Evolutionary conservation across 768 basidiomycete species (phyloP).

Genomic region (Rhodotorula graminis): DNA sequence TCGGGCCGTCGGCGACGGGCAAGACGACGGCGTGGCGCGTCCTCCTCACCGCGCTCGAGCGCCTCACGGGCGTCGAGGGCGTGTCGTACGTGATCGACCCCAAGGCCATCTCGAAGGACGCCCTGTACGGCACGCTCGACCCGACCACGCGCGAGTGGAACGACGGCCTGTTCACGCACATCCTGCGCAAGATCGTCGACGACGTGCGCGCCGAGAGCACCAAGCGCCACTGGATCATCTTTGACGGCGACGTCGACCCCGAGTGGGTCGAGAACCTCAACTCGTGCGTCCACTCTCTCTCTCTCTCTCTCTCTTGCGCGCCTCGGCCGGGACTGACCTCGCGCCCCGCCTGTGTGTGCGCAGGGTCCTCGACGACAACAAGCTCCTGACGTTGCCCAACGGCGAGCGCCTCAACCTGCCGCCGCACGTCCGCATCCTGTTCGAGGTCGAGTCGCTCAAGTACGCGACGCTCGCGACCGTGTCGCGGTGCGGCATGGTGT

Average conservation of each 20-base stretch:
- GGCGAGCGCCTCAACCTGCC: constrained; percentile 96
- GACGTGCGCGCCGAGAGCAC: constrained; percentile 95
- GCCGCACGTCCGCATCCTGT: constrained; percentile 96
- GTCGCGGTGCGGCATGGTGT: constrained; percentile 99
- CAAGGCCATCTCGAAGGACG: constrained; percentile 98
- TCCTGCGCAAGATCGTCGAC: constrained; percentile 94
- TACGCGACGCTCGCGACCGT: constrained; percentile 97
- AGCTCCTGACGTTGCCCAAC: constrained; percentile 90
- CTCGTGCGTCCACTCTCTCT: constrained; percentile 58
- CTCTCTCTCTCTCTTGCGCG: not conserved
- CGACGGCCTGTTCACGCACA: constrained; percentile 95
- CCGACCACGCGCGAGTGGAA: constrained; percentile 98
- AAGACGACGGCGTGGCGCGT: constrained; percentile 98
- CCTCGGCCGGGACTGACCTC: not conserved
- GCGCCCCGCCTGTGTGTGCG: not conserved
- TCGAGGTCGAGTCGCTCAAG: constrained; percentile 94
- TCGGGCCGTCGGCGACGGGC: constrained; percentile 91
- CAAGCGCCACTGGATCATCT: constrained; percentile 98
- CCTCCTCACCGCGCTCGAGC: constrained; percentile 79
- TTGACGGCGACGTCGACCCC: constrained; percentile 98
- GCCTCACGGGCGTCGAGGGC: constrained; percentile 86
- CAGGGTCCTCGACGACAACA: constrained; percentile 98
- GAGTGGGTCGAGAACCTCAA: constrained; percentile 99
- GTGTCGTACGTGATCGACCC: constrained; percentile 96
- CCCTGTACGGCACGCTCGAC: constrained; percentile 92